Conservation (phyloP, 2,329 filamentous ascomycete genomes). For the Nemania diffusa region DNA sequence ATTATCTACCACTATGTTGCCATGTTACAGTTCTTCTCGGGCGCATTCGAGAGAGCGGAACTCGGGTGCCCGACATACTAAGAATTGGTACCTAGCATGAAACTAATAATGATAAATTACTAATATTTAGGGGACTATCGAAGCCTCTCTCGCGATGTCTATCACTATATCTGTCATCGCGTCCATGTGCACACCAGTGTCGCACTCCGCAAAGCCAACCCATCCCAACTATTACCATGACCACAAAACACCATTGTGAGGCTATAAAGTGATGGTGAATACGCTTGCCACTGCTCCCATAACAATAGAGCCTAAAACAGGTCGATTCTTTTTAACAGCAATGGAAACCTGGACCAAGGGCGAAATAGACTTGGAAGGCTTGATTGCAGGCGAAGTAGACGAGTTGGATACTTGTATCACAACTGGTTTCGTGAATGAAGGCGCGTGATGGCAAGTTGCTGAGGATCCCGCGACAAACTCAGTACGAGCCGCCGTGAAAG, state of each 20-base stretch:
- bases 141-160: not conserved
- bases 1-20: conserved; percentile 97
- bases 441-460: conserved; percentile 14
- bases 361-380: conserved; percentile 28
- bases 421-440: conserved; percentile 8
- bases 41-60: conserved; percentile 75
- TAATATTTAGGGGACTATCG: conserved; percentile 6
- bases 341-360: conserved; percentile 39
- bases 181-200: not conserved
- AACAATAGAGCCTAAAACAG: conserved; percentile 14
- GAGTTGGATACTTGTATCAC: conserved; percentile 33
- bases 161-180: not conserved
- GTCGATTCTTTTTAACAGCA: conserved; percentile 23
- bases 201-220: not conserved
- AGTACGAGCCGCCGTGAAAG: not conserved
- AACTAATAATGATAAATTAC: conserved; percentile 9
- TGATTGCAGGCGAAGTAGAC: conserved; percentile 22
- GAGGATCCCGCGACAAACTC: conserved; percentile 1
- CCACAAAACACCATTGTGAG: not conserved
- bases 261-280: conserved; percentile 34
- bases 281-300: conserved; percentile 31
- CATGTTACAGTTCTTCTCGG: conserved; percentile 93
- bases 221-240: not conserved
- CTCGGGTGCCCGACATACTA: conserved; percentile 67
- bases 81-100: conserved; percentile 30